Evolutionary conservation across 768 basidiomycete genomes (phyloP).

Genomic region (Tricholoma hemisulphureum): DNA sequence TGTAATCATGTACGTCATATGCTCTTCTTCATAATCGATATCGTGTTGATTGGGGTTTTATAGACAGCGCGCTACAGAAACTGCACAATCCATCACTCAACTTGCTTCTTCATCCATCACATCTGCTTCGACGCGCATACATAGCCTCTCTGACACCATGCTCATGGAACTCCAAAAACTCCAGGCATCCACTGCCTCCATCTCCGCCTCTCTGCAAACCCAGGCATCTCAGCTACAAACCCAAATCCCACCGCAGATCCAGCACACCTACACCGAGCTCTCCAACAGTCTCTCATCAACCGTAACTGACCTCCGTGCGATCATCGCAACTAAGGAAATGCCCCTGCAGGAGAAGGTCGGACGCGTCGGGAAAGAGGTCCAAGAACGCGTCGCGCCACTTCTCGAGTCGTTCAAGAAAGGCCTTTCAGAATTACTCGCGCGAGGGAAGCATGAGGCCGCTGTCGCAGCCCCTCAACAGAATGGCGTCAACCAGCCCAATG

Average conservation of each 20-base stretch:
- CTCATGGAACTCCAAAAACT: constrained; percentile 64
- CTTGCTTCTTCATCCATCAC: constrained; percentile 57
- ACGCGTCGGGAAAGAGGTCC: constrained; percentile 57
- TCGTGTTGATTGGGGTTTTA: constrained; percentile 5
- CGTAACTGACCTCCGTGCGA: constrained; percentile 51
- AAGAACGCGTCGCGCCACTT: constrained; percentile 58
- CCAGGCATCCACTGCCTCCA: constrained; percentile 53
- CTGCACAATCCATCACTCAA: constrained; percentile 59
- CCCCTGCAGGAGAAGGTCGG: constrained; percentile 62
- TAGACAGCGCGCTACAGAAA: constrained; percentile 70
- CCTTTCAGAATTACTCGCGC: constrained; percentile 37
- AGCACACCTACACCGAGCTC: constrained; percentile 57
- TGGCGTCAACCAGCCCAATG: not conserved
- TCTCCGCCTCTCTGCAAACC: constrained; percentile 44
- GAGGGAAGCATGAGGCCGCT: constrained; percentile 13
- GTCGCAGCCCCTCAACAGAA: not conserved
- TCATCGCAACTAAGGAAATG: constrained; percentile 52
- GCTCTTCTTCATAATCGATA: not conserved
- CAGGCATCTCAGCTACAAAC: constrained; percentile 38
- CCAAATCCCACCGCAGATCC: constrained; percentile 57
- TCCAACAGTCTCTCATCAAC: constrained; percentile 43
- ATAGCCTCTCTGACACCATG: constrained; percentile 64
- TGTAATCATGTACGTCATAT: constrained; percentile 53
- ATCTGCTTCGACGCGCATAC: constrained; percentile 55
- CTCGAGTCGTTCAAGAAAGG: constrained; percentile 50